Conservation (phyloP, 441 rosid genomes). For the Populus hybrid region DNA sequence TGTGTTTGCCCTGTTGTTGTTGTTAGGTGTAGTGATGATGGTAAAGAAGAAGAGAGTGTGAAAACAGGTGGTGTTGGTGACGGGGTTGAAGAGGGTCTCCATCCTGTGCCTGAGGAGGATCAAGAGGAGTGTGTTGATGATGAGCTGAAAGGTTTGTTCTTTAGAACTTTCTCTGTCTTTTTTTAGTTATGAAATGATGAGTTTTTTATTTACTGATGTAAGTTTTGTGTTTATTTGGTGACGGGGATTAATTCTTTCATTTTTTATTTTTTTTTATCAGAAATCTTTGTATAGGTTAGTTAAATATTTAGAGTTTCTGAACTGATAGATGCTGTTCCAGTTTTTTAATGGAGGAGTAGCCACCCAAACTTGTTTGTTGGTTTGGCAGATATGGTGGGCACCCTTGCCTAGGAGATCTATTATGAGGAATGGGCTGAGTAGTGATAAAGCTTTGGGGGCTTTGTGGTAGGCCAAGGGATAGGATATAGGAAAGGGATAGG, state of each 20-base stretch:
- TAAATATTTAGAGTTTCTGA: not conserved
- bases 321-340: not conserved
- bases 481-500: not conserved
- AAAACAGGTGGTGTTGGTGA: slow-evolving; percentile 18
- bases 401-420: not conserved
- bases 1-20: slow-evolving; percentile 74
- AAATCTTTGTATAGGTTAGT: not conserved
- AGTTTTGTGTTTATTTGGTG: not conserved
- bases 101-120: slow-evolving; percentile 48
- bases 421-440: not conserved
- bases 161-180: not conserved
- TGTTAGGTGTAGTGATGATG: slow-evolving; percentile 40
- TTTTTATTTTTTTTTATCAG: not conserved
- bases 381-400: not conserved
- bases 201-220: not conserved
- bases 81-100: slow-evolving; percentile 31
- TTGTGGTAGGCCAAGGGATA: not conserved
- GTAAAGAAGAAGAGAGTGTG: slow-evolving; percentile 24
- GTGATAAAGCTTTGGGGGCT: not conserved
- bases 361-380: not conserved
- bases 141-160: slow-evolving; percentile 32
- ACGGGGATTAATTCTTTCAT: not conserved
- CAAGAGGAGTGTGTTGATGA: slow-evolving; percentile 52
- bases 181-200: not conserved
- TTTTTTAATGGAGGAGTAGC: not conserved